A percentile compares a stretch with the other conserved stretches of the same genome.
These are phyloP conservation scores for Chloris gayana DNA, from an alignment of 176 grass and related monocot genomes.

Conservation along the genomic window DNA sequence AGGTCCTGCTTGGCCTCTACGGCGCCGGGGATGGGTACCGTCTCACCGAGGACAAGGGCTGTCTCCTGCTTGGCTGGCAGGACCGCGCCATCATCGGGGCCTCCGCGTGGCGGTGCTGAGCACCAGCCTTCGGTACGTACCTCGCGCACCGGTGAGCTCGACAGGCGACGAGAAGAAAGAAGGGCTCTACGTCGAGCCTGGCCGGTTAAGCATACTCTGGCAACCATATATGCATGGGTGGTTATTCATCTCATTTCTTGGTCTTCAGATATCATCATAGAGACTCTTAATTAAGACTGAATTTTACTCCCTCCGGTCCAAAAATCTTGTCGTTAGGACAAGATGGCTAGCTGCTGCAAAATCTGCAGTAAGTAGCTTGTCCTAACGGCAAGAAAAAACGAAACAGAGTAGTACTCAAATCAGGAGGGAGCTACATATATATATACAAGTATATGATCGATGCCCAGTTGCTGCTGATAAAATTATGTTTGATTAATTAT, in stretches of 20 bases:
- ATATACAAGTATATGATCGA: background rate
- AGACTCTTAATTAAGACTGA: too few species aligned
- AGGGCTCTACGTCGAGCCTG: background rate
- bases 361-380: too few species aligned
- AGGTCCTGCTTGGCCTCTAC: constrained; percentile 77
- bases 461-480: background rate
- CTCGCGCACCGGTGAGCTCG: too few species aligned
- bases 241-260: background rate
- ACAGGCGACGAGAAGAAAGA: background rate
- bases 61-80: constrained; percentile 89
- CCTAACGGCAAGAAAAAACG: too few species aligned
- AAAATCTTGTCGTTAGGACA: too few species aligned
- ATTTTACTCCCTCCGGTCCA: too few species aligned
- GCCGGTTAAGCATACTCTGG: background rate
- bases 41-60: constrained; percentile 70
- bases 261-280: background rate
- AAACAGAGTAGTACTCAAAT: background rate
- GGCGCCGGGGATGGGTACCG: constrained; percentile 79
- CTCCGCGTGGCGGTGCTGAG: constrained; percentile 67
- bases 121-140: background rate
- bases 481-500: background rate
- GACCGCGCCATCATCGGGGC: constrained; percentile 77
- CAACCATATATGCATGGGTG: background rate
- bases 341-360: too few species aligned
- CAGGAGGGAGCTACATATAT: background rate